Conservation (phyloP, 2,329 filamentous ascomycete species). For the Colletotrichum chrysophilum region DNA sequence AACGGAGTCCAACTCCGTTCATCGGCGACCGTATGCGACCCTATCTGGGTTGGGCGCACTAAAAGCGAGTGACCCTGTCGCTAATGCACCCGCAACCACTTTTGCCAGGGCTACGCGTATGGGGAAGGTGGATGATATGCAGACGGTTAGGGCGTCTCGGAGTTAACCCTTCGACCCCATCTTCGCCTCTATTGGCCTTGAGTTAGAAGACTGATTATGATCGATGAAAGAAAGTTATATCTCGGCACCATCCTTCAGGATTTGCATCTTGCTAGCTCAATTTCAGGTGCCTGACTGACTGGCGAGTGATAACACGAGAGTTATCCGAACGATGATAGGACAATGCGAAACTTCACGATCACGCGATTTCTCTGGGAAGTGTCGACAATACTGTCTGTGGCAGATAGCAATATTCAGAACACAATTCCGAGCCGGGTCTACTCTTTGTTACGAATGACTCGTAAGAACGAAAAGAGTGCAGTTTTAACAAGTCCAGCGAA, state of each 20-base stretch:
- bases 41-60: neutral
- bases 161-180: neutral
- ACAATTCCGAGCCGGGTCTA: neutral
- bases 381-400: accelerated
- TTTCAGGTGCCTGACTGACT: neutral
- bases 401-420: neutral
- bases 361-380: neutral
- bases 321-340: neutral
- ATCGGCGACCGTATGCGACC: conserved; percentile 4
- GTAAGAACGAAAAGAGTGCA: no score
- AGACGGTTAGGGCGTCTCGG: conserved; percentile 1
- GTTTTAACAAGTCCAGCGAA: no score
- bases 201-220: neutral
- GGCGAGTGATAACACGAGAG: accelerated
- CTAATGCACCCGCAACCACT: neutral
- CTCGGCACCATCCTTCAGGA: neutral
- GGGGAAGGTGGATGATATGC: neutral
- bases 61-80: neutral
- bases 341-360: accelerated
- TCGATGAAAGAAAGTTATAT: neutral
- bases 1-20: conserved; percentile 2
- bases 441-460: no score
- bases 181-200: neutral
- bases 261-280: neutral
- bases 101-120: neutral